Evolutionary conservation across 768 basidiomycete species (phyloP), one percentile per base, ranked within the genome.

Genomic region (Cyclocybe aegerita): DNA sequence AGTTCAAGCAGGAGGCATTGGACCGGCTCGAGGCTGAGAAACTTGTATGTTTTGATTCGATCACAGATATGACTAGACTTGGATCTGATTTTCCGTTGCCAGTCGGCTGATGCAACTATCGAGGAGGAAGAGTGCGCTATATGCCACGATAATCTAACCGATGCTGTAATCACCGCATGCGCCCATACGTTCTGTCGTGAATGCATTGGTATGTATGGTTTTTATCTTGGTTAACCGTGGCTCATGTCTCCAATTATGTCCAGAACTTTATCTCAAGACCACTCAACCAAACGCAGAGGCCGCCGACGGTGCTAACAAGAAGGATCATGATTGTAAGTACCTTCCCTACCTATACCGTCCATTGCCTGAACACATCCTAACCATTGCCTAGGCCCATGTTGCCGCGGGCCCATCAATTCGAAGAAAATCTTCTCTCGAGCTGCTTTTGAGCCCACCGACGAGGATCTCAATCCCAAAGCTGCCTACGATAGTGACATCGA

Each of bases 51-150:
- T 50, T 31, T 37, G 7, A 16, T 2, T 17, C 38, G 12, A 15
- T 30, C 41, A 35, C 14, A 33, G 46, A 41, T 30, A 31, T 41
- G 30, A 44, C 29, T 12, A 3, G 11, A 5, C 14, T 11, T 14
- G 11, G 9, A 40, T 33, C 9, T 43, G 17, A 41, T 9, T 35
- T 12, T 35, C 32, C 37, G 9, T 43, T 15, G 39, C 5, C 53
- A 85, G 80, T 78, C 78, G 12, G 55, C 56, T 1, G 72, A 80
- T 54, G 75, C 76, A 7, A 71, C 72, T 10, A 70, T 72, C 1
- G 77, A 80, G 16, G 72, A 75, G 8, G 81, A 83, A 38, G 82
- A 85, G 49, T 90, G 88, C 56, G 76, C 84, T 0, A 79, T 90
- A 48, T 89, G 88, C 62, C 79, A 78, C 51, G 87, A 89, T 49